These are phyloP conservation scores for Psophocarpus tetragonolobus DNA, from an alignment of 306 rosid species.

Conservation along the genomic window DNA sequence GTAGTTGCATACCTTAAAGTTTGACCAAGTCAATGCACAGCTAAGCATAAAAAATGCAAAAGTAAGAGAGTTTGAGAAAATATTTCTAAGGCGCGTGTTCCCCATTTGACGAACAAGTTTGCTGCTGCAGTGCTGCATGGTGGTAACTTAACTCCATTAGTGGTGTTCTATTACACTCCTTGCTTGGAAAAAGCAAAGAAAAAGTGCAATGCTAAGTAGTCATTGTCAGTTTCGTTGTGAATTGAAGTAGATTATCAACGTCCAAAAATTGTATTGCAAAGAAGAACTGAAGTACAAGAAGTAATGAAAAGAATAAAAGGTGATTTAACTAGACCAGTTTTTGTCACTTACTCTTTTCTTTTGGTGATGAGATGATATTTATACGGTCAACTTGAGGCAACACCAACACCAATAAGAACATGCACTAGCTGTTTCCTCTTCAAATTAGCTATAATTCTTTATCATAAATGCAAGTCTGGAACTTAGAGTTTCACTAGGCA, in stretches of 20 bases:
- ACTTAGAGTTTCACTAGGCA: too few species aligned
- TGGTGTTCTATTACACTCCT: constrained; percentile 25
- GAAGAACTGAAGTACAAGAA: neutral
- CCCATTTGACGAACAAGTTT: constrained; percentile 29
- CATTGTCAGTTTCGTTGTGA: neutral
- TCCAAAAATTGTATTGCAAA: neutral
- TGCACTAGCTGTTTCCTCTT: too few species aligned
- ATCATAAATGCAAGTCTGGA: too few species aligned
- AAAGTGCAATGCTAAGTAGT: neutral
- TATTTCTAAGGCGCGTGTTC: constrained; percentile 21
- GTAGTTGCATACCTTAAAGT: neutral
- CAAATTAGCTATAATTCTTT: too few species aligned
- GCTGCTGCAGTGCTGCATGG: neutral
- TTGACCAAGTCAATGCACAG: constrained; percentile 19
- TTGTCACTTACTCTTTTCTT: neutral
- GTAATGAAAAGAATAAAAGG: neutral
- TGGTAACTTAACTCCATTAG: constrained; percentile 13
- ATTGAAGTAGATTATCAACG: neutral
- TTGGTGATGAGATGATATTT: neutral
- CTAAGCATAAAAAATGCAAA: neutral
- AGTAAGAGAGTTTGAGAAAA: constrained; percentile 12
- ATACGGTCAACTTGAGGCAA: too few species aligned
- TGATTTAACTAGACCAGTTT: neutral
- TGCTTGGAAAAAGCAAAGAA: neutral
- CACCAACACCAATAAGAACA: too few species aligned